phyloP scores from a whole-genome alignment of 116 monocot species.

The Phalaenopsis hybrid region DNA sequence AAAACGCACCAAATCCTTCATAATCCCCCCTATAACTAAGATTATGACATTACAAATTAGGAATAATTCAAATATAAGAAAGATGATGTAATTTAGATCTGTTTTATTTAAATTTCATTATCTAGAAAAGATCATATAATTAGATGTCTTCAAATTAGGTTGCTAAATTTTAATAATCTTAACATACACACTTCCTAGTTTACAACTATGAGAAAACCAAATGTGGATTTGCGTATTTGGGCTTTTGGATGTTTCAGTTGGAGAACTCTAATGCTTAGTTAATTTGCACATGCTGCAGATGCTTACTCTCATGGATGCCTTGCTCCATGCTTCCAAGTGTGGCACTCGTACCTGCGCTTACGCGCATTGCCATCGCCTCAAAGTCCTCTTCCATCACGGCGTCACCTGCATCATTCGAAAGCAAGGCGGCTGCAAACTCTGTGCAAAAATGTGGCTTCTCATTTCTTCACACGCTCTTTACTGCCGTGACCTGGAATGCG shows the following conservation, averaged over 20 bases:
- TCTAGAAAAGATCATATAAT: background rate
- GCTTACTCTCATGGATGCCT: conserved; percentile 2
- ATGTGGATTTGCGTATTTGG: background rate
- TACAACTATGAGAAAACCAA: background rate
- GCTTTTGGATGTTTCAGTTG: background rate
- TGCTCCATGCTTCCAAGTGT: conserved; percentile 28
- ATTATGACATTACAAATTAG: too few relatives aligned
- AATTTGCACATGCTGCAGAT: background rate
- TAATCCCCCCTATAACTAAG: too few relatives aligned
- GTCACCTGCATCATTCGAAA: conserved; percentile 12
- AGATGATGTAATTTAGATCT: too few relatives aligned
- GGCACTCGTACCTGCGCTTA: background rate
- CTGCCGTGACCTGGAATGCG: conserved; percentile 15
- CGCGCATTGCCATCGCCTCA: conserved; percentile 9
- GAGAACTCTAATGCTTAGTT: background rate
- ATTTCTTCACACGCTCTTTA: background rate
- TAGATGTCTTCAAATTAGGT: background rate
- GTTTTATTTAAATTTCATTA: too few relatives aligned
- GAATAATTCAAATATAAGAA: too few relatives aligned
- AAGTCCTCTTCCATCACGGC: conserved; percentile 25
- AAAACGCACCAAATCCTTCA: too few relatives aligned
- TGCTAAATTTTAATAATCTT: background rate
- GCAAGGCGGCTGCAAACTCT: conserved; percentile 17
- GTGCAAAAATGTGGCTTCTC: conserved; percentile 18
- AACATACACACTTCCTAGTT: background rate